phyloP scores from a whole-genome alignment of 2,329 filamentous ascomycete genomes.

The Colletotrichum cereale region DNA sequence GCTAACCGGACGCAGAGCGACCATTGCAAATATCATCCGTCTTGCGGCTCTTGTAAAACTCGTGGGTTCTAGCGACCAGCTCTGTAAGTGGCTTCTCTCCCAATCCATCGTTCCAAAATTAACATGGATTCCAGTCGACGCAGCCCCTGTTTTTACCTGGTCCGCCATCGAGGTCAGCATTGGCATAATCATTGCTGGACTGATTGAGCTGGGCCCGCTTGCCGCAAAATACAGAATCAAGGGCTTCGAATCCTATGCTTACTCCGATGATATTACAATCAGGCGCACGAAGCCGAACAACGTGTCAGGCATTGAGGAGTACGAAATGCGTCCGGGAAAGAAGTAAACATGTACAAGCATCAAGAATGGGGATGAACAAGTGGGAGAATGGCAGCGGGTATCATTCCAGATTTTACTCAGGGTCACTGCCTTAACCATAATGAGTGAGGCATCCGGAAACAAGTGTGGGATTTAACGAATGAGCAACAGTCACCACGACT shows the following conservation, averaged over 20 bases:
- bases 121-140: conserved; percentile 1
- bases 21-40: conserved; percentile 33
- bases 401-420: too few relatives aligned
- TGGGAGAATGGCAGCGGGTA: too few relatives aligned
- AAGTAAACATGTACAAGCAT: background rate
- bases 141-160: conserved; percentile 33
- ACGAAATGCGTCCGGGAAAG: conserved; percentile 20
- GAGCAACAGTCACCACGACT: too few relatives aligned
- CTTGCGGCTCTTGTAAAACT: conserved; percentile 22
- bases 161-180: conserved; percentile 34
- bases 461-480: too few relatives aligned
- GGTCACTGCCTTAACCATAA: too few relatives aligned
- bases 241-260: conserved; percentile 22
- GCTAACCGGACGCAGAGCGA: background rate
- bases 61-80: conserved; percentile 8
- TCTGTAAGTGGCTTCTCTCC: background rate
- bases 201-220: conserved; percentile 34
- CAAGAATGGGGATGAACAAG: background rate
- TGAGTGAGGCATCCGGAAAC: too few relatives aligned
- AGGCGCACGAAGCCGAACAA: conserved; percentile 2
- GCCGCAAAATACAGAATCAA: conserved; percentile 25
- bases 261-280: background rate
- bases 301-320: background rate
- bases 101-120: background rate
- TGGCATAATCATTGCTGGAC: conserved; percentile 27